Evolutionary conservation across 2,329 filamentous ascomycete species (phyloP).

Genomic region (Calonectria pseudoturangicola): DNA sequence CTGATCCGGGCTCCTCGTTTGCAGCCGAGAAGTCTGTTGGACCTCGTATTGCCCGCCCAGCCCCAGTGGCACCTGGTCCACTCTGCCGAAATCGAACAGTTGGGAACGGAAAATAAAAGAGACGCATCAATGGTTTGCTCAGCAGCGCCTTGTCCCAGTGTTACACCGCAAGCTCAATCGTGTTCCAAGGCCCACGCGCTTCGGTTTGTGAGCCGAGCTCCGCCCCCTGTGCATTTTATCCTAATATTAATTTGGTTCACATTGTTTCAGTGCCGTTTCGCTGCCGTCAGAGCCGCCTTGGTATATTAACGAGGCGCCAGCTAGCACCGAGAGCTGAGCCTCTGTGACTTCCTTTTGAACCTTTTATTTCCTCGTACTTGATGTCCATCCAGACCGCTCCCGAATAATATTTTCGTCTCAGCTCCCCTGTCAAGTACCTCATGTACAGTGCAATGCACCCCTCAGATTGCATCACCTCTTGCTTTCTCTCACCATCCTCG

Average conservation of each 20-base stretch:
- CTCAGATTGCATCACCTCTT: no score
- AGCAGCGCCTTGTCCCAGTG: not conserved
- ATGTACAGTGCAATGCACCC: no score
- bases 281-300: constrained; percentile 23
- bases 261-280: constrained; percentile 29
- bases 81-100: not conserved
- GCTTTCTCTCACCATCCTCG: no score
- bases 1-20: constrained; percentile 24
- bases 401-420: not conserved
- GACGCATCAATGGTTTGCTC: not conserved
- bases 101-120: not conserved
- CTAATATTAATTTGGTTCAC: not conserved
- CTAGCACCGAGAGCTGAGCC: not conserved
- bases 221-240: not conserved
- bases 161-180: not conserved
- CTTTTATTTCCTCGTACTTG: not conserved
- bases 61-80: constrained; percentile 12
- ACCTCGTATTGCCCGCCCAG: constrained; percentile 25
- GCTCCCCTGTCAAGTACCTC: not conserved
- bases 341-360: not conserved
- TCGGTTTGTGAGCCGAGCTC: not conserved
- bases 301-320: constrained; percentile 9
- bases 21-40: constrained; percentile 20
- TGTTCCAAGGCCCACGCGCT: not conserved
- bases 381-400: constrained; percentile 1